These are phyloP conservation scores for Capsicum rhomboideum DNA, from an alignment of 257 asterid genomes.

Conservation along the genomic window DNA sequence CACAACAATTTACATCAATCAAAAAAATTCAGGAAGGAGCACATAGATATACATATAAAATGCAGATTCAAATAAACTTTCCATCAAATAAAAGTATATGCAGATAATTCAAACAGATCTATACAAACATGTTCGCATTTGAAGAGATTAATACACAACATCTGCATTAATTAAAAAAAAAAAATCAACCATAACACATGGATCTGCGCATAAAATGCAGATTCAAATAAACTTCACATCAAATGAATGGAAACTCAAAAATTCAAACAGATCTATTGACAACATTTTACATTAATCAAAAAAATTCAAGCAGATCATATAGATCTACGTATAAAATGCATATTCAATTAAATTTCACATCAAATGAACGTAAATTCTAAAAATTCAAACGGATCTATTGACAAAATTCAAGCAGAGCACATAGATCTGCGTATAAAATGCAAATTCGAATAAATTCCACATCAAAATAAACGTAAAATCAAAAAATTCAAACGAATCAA, in stretches of 20 bases:
- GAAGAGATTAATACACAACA: no score
- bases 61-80: no score
- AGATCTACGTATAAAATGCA: background rate
- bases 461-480: background rate
- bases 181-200: background rate
- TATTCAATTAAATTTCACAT: background rate
- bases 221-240: background rate
- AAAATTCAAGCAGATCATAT: background rate
- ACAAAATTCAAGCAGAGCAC: background rate
- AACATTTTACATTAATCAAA: background rate
- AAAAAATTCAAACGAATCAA: background rate
- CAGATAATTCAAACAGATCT: no score
- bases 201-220: background rate
- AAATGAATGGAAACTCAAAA: background rate
- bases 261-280: background rate
- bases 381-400: background rate
- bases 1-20: no score
- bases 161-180: no score
- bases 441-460: background rate
- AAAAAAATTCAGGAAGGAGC: no score
- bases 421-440: background rate
- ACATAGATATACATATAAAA: no score
- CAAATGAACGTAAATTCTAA: background rate
- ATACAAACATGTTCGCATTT: no score
- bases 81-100: no score